Evolutionary conservation across 768 basidiomycete genomes (phyloP), one percentile per base, ranked within the genome.

Genomic region (Leccinum olivaceopallidum): DNA sequence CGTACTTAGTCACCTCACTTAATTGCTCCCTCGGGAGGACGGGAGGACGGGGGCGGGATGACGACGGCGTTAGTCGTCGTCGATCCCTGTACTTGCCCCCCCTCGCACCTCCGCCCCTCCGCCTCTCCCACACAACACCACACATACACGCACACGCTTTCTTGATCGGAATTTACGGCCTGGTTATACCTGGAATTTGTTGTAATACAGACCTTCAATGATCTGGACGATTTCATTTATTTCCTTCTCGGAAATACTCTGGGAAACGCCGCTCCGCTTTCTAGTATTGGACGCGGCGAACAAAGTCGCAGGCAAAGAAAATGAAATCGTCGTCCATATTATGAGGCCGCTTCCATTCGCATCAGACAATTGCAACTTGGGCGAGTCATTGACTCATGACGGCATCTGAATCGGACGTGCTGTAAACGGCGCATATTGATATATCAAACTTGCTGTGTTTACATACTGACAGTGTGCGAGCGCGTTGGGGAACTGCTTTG

Each of bases 151-250:
- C 61, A 26, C 49, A 54, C 58, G 22, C 47, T 55, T 62, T 68
- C 63, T 68, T 72, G 72, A 63, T 73, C 65, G 66, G 65, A 75
- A 47, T 47, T 44, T 70, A 64, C 60, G 61, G 68, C 62, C 70
- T 71, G 73, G 44, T 47, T 70, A 73, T 73, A 75, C 72, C 72
- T 73, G 73, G 68, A 61, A 70, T 2, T 47, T 75, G 72, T 74
- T 73, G 73, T 73, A 73, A 72, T 73, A 73, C 70, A 75, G 57
- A 63, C 64, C 63, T 64, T 68, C 7, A 18, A 44, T 44, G 42
- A 44, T 68, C 65, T 72, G 72, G 73, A 74, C 67, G 28, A 44
- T 44, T 44, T 47, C 44, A 47, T 20, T 47, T 20, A 47, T 47
- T 47, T 22, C 44, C 44, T 47, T 47, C 32, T 34, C 44, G 44